phyloP scores from a whole-genome alignment of 2,329 filamentous ascomycete genomes.

The Teratosphaeria viscida region DNA sequence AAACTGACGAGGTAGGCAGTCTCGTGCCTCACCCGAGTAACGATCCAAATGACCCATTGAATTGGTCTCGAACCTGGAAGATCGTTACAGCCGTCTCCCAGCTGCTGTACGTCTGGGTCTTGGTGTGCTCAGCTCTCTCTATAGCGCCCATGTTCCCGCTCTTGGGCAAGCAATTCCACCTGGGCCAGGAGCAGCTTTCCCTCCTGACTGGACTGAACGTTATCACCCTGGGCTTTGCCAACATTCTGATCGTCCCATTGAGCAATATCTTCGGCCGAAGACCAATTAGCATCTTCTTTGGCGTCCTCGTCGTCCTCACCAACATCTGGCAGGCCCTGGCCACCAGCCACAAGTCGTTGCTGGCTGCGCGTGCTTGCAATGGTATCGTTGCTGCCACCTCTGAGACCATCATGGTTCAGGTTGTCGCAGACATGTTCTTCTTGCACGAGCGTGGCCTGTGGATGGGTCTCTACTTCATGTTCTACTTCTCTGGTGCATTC shows the following conservation, averaged over 20 bases:
- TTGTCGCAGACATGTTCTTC: conserved; percentile 37
- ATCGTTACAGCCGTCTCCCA: conserved; percentile 29
- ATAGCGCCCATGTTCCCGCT: conserved; percentile 36
- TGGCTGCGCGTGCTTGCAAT: conserved; percentile 34
- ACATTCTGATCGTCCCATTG: conserved; percentile 35
- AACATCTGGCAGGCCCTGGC: conserved; percentile 37
- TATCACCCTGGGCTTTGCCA: conserved; percentile 35
- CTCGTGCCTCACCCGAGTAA: conserved; percentile 19
- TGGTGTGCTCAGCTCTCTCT: conserved; percentile 33
- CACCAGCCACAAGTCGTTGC: conserved; percentile 31
- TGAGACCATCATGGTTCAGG: conserved; percentile 34
- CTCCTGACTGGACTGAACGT: conserved; percentile 35
- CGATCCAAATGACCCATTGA: conserved; percentile 17
- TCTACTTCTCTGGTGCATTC: conserved; percentile 34
- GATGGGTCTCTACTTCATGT: conserved; percentile 23
- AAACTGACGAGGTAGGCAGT: conserved; percentile 6
- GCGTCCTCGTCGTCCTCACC: conserved; percentile 30
- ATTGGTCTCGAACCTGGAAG: conserved; percentile 20
- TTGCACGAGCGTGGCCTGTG: conserved; percentile 28
- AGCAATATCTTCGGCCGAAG: conserved; percentile 36
- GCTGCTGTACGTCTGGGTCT: conserved; percentile 33
- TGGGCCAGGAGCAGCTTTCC: conserved; percentile 31
- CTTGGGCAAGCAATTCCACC: conserved; percentile 30
- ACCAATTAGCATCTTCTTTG: conserved; percentile 30
- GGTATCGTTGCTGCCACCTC: conserved; percentile 34